phyloP scores from a whole-genome alignment of 75 land plant genomes.

The Pseudotsuga menziesii region DNA sequence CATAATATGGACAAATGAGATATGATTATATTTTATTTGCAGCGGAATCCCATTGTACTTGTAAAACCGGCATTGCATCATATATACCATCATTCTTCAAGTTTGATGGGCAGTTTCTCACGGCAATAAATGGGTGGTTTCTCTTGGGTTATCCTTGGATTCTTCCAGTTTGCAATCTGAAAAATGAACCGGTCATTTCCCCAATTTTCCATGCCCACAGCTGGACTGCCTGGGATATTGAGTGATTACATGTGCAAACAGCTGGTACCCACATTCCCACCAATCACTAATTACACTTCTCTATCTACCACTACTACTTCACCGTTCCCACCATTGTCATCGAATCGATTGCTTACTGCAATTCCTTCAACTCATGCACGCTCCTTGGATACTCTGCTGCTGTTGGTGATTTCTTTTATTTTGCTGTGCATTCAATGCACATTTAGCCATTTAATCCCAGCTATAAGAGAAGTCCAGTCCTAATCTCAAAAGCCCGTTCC shows the following conservation, averaged over 20 bases:
- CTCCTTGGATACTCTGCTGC: background rate
- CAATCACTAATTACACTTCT: background rate
- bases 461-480: background rate
- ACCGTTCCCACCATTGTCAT: background rate
- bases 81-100: no score
- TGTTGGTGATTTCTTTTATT: background rate
- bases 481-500: background rate
- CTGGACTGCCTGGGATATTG: constrained; percentile 1
- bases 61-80: no score
- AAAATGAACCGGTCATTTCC: background rate
- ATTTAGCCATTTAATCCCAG: no score
- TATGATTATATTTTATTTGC: no score
- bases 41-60: no score
- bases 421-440: no score
- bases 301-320: background rate
- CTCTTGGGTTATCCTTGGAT: constrained; percentile 2
- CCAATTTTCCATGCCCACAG: constrained; percentile 8
- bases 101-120: background rate
- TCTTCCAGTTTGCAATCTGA: background rate
- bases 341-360: background rate
- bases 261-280: background rate
- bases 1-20: no score
- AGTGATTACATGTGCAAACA: background rate
- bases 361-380: background rate
- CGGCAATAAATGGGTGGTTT: constrained; percentile 1